Evolutionary conservation across 805 yeast species (phyloP), one percentile per base, ranked within the genome.

Genomic region (Lachancea fermentati): DNA sequence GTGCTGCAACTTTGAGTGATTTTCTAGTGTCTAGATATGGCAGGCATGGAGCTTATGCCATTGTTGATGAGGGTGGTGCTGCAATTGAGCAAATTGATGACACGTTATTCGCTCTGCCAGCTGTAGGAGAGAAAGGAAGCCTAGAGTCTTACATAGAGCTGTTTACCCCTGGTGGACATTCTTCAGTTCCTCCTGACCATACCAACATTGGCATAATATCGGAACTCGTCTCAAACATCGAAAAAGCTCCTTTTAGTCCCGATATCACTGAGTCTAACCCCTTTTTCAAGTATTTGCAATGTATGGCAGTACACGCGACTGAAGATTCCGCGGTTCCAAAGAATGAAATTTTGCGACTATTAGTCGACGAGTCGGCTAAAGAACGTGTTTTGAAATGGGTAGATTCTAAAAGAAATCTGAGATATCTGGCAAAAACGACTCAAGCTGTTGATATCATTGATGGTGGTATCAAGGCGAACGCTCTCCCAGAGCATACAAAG

Each of bases 101-200:
- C 34, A 62, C 63, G 44, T 71, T 71, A 15, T 67, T 72, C 43
- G 65, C 71, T 30, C 65, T 71, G 17, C 63, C 72, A 12, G 73
- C 73, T n/a, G 67, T 73, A 11, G 73, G 73, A 22, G 72, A 72
- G 34, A 69, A 69, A 48, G 73, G 73, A 5, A 60, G 58, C 31
- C 38, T 61, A 19, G 68, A 69, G 48, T 50, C 72, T 3, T 45
- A 54, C 31, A 65, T 76, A 28, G 65, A 65, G 12, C 59, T 78
- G 36, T 58, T 60, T 25, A 73, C 79, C 28, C 70, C 74, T 3
- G 89, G 89, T 25, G 91, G 89, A 3, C 89, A 82, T 51, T 75
- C 87, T 0, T 78, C 85, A 6, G 58, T 72, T 14, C 88, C 89
- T 1, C 87, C 86, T 1, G 76, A 71, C 35, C 87, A 83, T 57